Percentiles rank a stretch among this genome's conserved stretches.
Evolutionary conservation across 1,284 basidiomycete species (phyloP).

Genomic region (Trametes sp.): DNA sequence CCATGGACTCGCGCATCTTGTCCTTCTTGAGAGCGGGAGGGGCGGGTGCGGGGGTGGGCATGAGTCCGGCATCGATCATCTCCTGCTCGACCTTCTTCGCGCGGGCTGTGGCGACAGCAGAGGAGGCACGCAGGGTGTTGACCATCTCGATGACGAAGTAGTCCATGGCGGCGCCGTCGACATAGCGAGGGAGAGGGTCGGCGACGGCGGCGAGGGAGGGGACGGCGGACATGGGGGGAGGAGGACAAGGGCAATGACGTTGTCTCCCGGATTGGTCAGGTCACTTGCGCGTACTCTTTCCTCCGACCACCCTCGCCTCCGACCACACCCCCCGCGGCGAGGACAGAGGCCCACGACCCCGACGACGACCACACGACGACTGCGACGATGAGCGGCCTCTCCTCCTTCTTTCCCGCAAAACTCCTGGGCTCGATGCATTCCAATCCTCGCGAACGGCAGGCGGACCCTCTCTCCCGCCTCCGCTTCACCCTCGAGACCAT

Average conservation of each 20-base stretch:
- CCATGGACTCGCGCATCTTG: conserved; percentile 60
- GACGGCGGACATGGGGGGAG: conserved; percentile 46
- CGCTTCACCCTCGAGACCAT: conserved; percentile 79
- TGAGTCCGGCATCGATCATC: conserved; percentile 76
- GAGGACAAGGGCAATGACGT: no score
- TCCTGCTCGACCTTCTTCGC: conserved; percentile 73
- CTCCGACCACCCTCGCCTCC: not conserved
- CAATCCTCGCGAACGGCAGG: conserved; percentile 52
- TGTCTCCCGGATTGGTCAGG: no score
- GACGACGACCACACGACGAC: not conserved
- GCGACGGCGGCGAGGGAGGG: conserved; percentile 58
- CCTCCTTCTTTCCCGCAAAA: conserved; percentile 58
- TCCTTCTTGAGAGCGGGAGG: conserved; percentile 52
- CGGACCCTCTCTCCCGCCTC: conserved; percentile 73
- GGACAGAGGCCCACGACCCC: not conserved
- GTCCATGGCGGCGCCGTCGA: conserved; percentile 83
- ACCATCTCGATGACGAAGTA: conserved; percentile 88
- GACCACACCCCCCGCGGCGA: not conserved
- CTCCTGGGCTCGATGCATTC: conserved; percentile 56
- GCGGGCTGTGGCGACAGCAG: conserved; percentile 71
- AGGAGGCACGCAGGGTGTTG: conserved; percentile 73
- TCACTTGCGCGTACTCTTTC: not conserved
- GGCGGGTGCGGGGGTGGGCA: conserved; percentile 54
- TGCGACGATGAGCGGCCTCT: conserved; percentile 51
- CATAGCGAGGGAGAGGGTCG: conserved; percentile 62